These are phyloP conservation scores for Lactarius pseudohatsudake DNA, from an alignment of 768 basidiomycete species.

Conservation along the genomic window DNA sequence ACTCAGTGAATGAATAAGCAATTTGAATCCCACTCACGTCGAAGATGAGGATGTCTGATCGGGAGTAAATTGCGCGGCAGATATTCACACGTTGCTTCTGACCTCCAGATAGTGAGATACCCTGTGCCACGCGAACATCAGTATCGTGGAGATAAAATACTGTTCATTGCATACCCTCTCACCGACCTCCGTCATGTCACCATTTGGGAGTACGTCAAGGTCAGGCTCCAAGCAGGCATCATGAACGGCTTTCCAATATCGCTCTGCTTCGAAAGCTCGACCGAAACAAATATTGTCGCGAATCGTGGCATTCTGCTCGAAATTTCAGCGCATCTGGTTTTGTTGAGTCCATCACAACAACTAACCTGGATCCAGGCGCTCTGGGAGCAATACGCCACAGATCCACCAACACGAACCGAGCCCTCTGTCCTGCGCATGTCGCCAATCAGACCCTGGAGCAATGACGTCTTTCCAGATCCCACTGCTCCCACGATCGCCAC, in stretches of 20 bases:
- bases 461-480: conserved; percentile 66
- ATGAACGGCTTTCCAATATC: conserved; percentile 77
- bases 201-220: conserved; percentile 70
- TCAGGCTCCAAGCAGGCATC: conserved; percentile 82
- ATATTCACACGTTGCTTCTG: conserved; percentile 81
- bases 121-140: conserved; percentile 38
- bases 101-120: conserved; percentile 86
- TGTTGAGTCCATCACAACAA: conserved; percentile 8
- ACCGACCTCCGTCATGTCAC: conserved; percentile 83
- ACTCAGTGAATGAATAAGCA: not conserved
- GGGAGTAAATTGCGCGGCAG: conserved; percentile 82
- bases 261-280: conserved; percentile 72
- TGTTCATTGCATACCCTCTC: conserved; percentile 47
- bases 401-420: conserved; percentile 68
- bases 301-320: conserved; percentile 69
- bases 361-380: conserved; percentile 84
- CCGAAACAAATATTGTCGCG: conserved; percentile 91
- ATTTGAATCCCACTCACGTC: conserved; percentile 44
- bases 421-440: conserved; percentile 80
- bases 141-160: not conserved
- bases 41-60: conserved; percentile 86
- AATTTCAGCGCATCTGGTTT: not conserved
- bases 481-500: conserved; percentile 83
- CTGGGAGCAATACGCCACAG: conserved; percentile 84
- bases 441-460: conserved; percentile 73